These are phyloP conservation scores for Thinopyrum obtusiflorum DNA, from an alignment of 202 grass and related monocot genomes.

Conservation along the genomic window DNA sequence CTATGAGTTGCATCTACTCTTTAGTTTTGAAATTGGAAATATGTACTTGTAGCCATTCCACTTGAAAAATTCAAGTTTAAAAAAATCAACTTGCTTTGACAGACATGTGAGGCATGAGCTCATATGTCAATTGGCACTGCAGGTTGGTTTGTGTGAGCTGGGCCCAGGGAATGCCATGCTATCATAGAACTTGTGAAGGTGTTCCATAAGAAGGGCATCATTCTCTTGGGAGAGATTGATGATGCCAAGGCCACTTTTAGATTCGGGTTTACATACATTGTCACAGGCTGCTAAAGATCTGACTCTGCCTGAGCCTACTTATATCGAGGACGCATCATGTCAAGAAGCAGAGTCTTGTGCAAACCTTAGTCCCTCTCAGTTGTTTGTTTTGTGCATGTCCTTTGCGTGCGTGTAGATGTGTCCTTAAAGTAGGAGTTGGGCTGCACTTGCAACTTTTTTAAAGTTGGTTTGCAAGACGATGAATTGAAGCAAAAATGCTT, in stretches of 20 bases:
- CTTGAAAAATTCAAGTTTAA: not conserved
- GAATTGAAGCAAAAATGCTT: slow-evolving; percentile 7
- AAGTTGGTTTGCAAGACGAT: not conserved
- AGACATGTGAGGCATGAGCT: not conserved
- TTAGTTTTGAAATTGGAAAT: slow-evolving; percentile 8
- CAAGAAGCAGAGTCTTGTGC: not conserved
- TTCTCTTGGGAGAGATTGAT: too few species aligned
- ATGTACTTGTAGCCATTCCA: not conserved
- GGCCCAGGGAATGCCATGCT: too few species aligned
- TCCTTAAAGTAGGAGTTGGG: not conserved
- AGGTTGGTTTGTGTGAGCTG: not conserved
- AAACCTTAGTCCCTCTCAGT: not conserved
- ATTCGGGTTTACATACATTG: too few species aligned
- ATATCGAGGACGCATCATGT: not conserved
- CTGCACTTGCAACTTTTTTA: not conserved
- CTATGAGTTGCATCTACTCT: not conserved
- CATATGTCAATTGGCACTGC: not conserved
- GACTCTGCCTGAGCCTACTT: not conserved
- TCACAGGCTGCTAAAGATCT: too few species aligned
- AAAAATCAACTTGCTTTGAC: slow-evolving; percentile 10
- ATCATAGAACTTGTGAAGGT: too few species aligned
- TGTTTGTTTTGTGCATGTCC: not conserved
- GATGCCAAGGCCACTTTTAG: too few species aligned
- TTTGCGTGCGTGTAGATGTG: not conserved
- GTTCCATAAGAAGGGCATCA: too few species aligned